Evolutionary conservation across 805 yeast species (phyloP).

Genomic region (Wickerhamiella brachini): DNA sequence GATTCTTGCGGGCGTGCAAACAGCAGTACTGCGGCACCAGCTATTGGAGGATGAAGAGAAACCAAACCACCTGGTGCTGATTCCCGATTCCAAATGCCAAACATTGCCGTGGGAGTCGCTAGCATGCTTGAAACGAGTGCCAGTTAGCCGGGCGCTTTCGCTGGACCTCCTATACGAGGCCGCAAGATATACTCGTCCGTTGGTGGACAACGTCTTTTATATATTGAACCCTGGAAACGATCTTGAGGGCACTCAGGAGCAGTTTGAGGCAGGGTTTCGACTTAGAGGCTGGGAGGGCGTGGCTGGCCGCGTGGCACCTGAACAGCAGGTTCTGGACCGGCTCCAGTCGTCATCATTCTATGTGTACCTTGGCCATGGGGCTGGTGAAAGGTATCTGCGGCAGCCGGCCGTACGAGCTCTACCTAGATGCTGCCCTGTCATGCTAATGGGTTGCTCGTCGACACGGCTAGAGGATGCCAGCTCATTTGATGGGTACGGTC

Average conservation of each 20-base stretch:
- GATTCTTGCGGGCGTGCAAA: constrained; percentile 39
- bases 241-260: constrained; percentile 47
- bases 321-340: constrained; percentile 33
- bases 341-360: constrained; percentile 37
- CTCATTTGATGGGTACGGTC: constrained; percentile 67
- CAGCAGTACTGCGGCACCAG: constrained; percentile 29
- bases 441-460: constrained; percentile 84
- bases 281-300: constrained; percentile 38
- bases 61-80: constrained; percentile 46
- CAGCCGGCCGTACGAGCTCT: constrained; percentile 38
- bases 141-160: constrained; percentile 27
- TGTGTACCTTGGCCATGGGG: constrained; percentile 88
- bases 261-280: constrained; percentile 35
- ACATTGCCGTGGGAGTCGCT: constrained; percentile 85
- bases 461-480: constrained; percentile 21
- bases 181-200: not conserved
- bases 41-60: constrained; percentile 5
- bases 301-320: constrained; percentile 44
- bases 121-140: constrained; percentile 18
- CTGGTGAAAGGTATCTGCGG: constrained; percentile 75
- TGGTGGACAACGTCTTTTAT: constrained; percentile 27
- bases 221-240: constrained; percentile 78
- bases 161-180: constrained; percentile 18
- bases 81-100: constrained; percentile 55
- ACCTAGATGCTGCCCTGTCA: constrained; percentile 25